These are phyloP conservation scores for Tremellales sp. DNA, from an alignment of 1,284 basidiomycete genomes.

Conservation along the genomic window DNA sequence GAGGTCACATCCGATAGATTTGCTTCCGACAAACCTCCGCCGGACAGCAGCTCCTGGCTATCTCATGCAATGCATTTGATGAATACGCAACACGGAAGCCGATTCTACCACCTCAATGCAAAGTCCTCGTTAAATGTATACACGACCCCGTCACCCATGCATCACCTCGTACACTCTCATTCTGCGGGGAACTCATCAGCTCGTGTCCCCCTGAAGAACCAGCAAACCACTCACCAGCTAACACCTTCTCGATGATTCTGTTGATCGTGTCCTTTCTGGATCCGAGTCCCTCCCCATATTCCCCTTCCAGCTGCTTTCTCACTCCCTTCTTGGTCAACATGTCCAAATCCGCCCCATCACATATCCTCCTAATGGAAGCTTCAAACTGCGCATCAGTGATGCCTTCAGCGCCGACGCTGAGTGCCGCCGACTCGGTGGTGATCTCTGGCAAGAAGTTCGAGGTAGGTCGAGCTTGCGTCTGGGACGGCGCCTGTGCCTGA, in stretches of 20 bases:
- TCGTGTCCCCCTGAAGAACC: not conserved
- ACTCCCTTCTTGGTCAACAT: constrained; percentile 86
- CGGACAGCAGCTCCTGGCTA: no score
- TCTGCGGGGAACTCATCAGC: no score
- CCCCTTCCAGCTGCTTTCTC: constrained; percentile 70
- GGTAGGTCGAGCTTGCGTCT: constrained; percentile 10
- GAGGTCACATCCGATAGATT: no score
- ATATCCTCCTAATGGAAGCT: constrained; percentile 63
- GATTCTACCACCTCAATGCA: no score
- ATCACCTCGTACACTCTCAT: no score
- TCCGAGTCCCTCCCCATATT: constrained; percentile 57
- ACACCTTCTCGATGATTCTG: constrained; percentile 45
- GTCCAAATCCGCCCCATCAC: constrained; percentile 75
- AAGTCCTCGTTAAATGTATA: no score
- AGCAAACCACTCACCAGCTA: constrained; percentile 20
- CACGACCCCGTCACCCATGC: no score
- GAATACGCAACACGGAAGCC: no score
- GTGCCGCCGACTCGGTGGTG: constrained; percentile 11
- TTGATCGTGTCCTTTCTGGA: constrained; percentile 50
- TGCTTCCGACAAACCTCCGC: no score
- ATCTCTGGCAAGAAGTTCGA: constrained; percentile 23
- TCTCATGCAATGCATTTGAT: no score
- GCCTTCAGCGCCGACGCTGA: constrained; percentile 52
- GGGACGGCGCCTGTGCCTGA: not conserved
- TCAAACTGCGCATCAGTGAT: constrained; percentile 64